A percentile compares a stretch with the other conserved stretches of the same genome.
These are phyloP conservation scores for Lobosporangium transversale DNA, from an alignment of 192 early-diverging fungal species.

Conservation along the genomic window DNA sequence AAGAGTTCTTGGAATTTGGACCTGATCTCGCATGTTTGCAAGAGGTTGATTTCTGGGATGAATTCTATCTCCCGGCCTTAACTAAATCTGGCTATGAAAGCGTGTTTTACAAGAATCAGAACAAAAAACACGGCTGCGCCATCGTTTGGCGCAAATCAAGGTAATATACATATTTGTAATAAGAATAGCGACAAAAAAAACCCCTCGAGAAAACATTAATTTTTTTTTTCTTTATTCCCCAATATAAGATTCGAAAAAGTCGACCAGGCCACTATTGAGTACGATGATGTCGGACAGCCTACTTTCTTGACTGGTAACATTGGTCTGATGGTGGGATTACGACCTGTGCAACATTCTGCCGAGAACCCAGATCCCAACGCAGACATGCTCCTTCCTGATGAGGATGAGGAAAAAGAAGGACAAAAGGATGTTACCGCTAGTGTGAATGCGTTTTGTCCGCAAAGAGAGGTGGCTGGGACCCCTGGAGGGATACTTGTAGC, in stretches of 20 bases:
- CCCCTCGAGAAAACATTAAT: no score
- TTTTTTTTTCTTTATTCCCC: no score
- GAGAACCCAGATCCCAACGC: slow-evolving; percentile 50
- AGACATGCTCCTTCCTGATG: slow-evolving; percentile 41
- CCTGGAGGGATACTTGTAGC: slow-evolving; percentile 46
- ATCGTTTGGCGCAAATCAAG: slow-evolving; percentile 45
- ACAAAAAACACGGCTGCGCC: slow-evolving; percentile 52
- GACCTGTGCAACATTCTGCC: slow-evolving; percentile 11
- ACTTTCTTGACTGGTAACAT: slow-evolving; percentile 47
- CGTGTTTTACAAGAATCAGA: slow-evolving; percentile 31
- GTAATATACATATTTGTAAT: not conserved
- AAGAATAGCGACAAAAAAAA: no score
- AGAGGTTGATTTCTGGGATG: slow-evolving; percentile 61
- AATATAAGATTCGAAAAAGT: slow-evolving; percentile 39
- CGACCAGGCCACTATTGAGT: slow-evolving; percentile 33
- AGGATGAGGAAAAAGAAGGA: slow-evolving; percentile 11
- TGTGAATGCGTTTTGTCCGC: no score
- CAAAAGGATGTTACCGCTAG: not conserved
- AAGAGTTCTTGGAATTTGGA: slow-evolving; percentile 55
- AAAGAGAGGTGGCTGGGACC: not conserved
- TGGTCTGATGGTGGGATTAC: slow-evolving; percentile 46
- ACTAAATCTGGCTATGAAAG: slow-evolving; percentile 51
- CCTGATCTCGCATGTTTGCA: slow-evolving; percentile 70
- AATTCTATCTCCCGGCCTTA: slow-evolving; percentile 25
- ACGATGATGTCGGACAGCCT: slow-evolving; percentile 44